Base-by-base conservation (phyloP, 2,329 filamentous ascomycete genomes). In the Calcarisporium arbuscula region DNA sequence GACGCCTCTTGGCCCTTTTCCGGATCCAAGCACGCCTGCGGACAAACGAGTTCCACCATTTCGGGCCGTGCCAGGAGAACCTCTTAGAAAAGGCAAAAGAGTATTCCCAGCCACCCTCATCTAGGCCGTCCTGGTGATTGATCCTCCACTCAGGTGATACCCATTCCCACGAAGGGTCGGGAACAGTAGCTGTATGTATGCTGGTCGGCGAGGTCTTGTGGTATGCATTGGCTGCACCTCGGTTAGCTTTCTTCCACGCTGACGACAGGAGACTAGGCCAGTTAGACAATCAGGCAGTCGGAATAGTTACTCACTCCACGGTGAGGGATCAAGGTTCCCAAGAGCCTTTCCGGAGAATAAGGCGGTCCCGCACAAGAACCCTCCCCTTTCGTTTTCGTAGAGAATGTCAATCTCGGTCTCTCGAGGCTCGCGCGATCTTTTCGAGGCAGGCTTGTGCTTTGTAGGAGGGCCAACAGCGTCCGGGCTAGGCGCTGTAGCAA, bases 31-130 rank as follows among this genome's bases (percentile, higher is more conserved):
- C 78, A 42, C 92, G 74, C 46, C 92, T 71, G 22, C 92, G 74
- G n/a, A 95, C 92, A 53, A 90, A 98, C 2, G 87, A 94, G 56
- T 89, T 90, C 60, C 87, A 95, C 89, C 90, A 96, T 18, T 78
- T 82, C 14, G 85, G 84, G 4, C 82, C 81, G 58, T 98, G 92
- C 92, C 92, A 98, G 4, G 79, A 77, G 45, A 84, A 87, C 27
- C 63, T 68, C 40, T 72, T 77, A 44, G 68, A 67, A 54, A 96
- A 98, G 45, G 85, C 82, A 55, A 95, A 88, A 12, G 86, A 92
- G 60, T 98, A 98, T 55, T 94, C 83, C 92, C 92, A 98, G 4
- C 92, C 92, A 43, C 90, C 85, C 42, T 90, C 82, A 51, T 96
- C 92, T 23, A 60, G 48, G 39, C 83, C 82, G 3, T 82, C 75